Conservation (phyloP, 2,329 filamentous ascomycete genomes). For the Dactylellina haptotyla region DNA sequence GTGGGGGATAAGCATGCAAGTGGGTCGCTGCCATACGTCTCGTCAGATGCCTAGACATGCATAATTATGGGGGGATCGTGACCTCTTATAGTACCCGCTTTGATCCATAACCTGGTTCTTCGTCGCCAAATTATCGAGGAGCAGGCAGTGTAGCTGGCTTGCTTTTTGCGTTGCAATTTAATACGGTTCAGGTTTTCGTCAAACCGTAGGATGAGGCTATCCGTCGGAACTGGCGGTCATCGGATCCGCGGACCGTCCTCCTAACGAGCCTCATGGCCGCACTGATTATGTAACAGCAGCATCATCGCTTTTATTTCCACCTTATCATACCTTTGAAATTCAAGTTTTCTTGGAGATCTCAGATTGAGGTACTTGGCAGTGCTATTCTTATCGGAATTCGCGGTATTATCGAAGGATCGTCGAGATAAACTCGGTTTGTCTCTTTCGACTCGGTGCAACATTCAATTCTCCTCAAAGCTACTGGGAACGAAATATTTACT, state of each 20-base stretch:
- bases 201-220: constrained; percentile 51
- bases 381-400: constrained; percentile 7
- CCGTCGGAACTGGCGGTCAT: constrained; percentile 40
- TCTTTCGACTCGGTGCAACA: neutral
- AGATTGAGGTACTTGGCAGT: constrained; percentile 22
- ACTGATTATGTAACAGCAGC: constrained; percentile 43
- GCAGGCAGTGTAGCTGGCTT: neutral
- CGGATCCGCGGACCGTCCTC: constrained; percentile 51
- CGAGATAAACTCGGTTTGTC: neutral
- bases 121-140: neutral
- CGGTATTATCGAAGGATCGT: constrained; percentile 17
- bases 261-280: constrained; percentile 38
- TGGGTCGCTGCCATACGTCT: constrained; percentile 10
- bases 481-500: too few species aligned
- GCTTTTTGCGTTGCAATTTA: constrained; percentile 42
- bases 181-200: constrained; percentile 27
- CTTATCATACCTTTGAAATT: neutral
- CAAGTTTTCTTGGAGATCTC: constrained; percentile 8
- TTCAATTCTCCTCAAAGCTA: too few species aligned
- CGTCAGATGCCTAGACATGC: constrained; percentile 15
- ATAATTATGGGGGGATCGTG: constrained; percentile 13
- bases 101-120: constrained; percentile 34
- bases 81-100: constrained; percentile 28
- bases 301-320: neutral
- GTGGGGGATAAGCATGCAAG: constrained; percentile 50